Percentiles rank a stretch among this genome's conserved stretches.
Conservation (phyloP, 345 rosid species). For the Theobroma cacao region DNA sequence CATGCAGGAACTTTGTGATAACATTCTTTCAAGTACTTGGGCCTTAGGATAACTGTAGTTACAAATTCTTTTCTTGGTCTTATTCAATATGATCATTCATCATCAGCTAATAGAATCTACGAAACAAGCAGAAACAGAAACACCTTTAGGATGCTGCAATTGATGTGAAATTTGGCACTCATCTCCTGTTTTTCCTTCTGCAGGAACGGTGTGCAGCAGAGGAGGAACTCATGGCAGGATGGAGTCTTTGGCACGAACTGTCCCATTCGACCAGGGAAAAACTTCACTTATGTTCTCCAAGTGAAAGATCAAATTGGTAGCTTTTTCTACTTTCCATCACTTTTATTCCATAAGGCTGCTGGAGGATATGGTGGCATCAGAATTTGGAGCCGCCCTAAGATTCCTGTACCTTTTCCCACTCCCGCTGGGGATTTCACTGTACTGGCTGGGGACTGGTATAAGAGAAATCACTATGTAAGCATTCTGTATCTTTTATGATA, state of each 20-base stretch:
- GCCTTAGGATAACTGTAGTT: no score
- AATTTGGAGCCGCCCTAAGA: conserved; percentile 78
- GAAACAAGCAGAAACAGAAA: neutral
- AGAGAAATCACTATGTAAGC: conserved; percentile 67
- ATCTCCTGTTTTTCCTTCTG: neutral
- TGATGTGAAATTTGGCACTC: neutral
- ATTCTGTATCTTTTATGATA: neutral
- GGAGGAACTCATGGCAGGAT: conserved; percentile 86
- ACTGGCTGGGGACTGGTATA: conserved; percentile 92
- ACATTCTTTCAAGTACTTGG: no score
- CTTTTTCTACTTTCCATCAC: conserved; percentile 85
- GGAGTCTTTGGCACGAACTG: conserved; percentile 89
- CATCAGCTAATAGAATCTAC: neutral
- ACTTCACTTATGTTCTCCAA: conserved; percentile 77
- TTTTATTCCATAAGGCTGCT: conserved; percentile 88
- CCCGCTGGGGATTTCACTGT: conserved; percentile 71
- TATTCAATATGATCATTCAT: neutral
- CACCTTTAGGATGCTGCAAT: neutral
- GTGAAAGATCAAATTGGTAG: conserved; percentile 94
- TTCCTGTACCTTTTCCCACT: conserved; percentile 78
- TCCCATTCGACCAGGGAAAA: conserved; percentile 83
- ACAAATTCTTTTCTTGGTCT: no score
- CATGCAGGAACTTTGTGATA: neutral
- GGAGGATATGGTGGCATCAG: conserved; percentile 86
- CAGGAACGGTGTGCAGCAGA: conserved; percentile 90